Conservation (phyloP, 2,329 filamentous ascomycete genomes). For the Trichoderma sp. region DNA sequence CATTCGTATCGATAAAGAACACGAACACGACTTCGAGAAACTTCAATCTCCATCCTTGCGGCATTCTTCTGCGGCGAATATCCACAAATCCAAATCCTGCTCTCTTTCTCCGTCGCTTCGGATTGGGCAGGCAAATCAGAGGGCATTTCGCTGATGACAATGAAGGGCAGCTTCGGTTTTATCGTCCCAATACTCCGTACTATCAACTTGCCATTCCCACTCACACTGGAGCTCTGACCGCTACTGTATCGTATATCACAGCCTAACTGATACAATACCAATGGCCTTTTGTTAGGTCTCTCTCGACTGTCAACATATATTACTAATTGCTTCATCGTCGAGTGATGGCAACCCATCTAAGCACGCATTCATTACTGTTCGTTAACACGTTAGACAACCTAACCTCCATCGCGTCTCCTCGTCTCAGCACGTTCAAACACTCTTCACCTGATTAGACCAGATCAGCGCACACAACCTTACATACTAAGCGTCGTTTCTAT, state of each 20-base stretch:
- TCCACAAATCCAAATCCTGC: neutral
- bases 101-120: neutral
- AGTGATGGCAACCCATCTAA: neutral
- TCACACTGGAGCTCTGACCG: neutral
- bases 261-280: neutral
- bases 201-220: neutral
- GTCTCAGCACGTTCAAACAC: neutral
- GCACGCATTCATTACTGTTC: neutral
- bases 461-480: neutral
- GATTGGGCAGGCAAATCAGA: neutral
- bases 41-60: neutral
- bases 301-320: neutral
- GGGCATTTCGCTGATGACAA: neutral
- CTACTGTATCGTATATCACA: neutral
- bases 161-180: neutral
- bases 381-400: neutral
- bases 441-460: neutral
- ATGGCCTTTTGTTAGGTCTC: neutral
- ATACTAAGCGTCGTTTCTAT: neutral
- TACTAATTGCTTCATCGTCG: neutral
- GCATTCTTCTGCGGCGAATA: neutral
- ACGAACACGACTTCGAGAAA: neutral
- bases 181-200: neutral
- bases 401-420: neutral
- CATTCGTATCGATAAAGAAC: constrained; percentile 13